Conservation (phyloP, 164 flowering plant genomes). For the Stephania japonica region DNA sequence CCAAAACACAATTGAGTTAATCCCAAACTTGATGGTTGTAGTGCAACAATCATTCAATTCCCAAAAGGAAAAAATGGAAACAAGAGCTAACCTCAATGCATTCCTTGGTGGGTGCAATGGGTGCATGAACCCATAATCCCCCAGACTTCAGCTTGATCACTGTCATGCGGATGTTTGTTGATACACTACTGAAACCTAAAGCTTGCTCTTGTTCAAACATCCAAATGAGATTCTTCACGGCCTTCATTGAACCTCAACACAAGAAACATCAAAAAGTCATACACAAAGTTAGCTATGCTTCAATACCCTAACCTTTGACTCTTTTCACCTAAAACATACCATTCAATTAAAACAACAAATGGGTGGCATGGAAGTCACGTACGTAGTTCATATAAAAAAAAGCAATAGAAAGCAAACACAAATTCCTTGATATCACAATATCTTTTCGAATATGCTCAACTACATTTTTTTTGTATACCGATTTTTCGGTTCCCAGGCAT, state of each 20-base stretch:
- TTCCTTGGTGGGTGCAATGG: slow-evolving; percentile 96
- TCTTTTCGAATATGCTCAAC: too few species aligned
- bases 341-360: background rate
- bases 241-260: slow-evolving; percentile 29
- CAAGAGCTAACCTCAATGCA: slow-evolving; percentile 62
- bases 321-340: background rate
- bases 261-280: slow-evolving; percentile 10
- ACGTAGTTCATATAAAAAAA: too few species aligned
- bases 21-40: too few species aligned
- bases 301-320: background rate
- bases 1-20: too few species aligned
- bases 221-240: slow-evolving; percentile 86
- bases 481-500: too few species aligned
- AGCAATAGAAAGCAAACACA: too few species aligned
- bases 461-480: too few species aligned
- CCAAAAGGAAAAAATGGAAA: background rate
- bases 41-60: too few species aligned
- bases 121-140: slow-evolving; percentile 95
- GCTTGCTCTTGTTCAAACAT: slow-evolving; percentile 97
- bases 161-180: slow-evolving; percentile 92
- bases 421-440: too few species aligned
- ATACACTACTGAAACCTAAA: slow-evolving; percentile 92
- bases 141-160: slow-evolving; percentile 97
- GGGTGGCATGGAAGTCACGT: background rate
- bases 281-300: background rate